Base-by-base conservation (phyloP, 192 early-diverging fungal genomes). In the Backusella circina region DNA sequence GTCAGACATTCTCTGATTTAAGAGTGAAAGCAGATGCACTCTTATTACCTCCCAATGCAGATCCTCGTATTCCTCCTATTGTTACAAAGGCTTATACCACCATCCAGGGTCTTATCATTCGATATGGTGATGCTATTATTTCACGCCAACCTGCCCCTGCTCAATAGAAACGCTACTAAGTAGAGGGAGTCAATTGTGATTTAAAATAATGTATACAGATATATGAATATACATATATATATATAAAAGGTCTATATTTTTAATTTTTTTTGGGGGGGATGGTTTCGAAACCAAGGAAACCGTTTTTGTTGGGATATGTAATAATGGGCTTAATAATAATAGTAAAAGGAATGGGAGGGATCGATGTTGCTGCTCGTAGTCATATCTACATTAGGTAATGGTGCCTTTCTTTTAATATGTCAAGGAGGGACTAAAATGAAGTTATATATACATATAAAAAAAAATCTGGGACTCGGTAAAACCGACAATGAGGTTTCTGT, bases 21-120 rank as follows among this genome's bases (percentile, higher is more conserved):
- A 72, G 86, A 85, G 16, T 83, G 84, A 41, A 79, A 30, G 15
- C 83, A 35, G 88, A 89, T 69, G 73, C 65, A 6, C 10, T 71
- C 15, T 37, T 84, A 3, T 16, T 87, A 18, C 84, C 85, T 41
- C 84, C 83, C 30, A 83, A 80, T 10, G 86, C 84, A 6, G 77
- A 85, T 75, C 77, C 86, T 2, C 81, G 78, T 64, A 74, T 89
- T 67, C 88, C 82, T 50, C 82, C 82, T 12, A 44, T 75, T 36
- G 84, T 83, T 10, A 65, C 78, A 26, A 73, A 85, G 65, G 84
- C 72, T 9, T 89, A 89, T 57, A 74, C 75, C 18, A 83, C 65
- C 32, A 65, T 76, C 36, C 79, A 83, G 67, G 75, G 75, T 10
- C 71, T 75, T 51, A 65, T 79, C 6, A 79, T 75, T 41, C 67